Evolutionary conservation across 306 rosid species (phyloP), one percentile per base, ranked within the genome.

Genomic region (Senna tora): DNA sequence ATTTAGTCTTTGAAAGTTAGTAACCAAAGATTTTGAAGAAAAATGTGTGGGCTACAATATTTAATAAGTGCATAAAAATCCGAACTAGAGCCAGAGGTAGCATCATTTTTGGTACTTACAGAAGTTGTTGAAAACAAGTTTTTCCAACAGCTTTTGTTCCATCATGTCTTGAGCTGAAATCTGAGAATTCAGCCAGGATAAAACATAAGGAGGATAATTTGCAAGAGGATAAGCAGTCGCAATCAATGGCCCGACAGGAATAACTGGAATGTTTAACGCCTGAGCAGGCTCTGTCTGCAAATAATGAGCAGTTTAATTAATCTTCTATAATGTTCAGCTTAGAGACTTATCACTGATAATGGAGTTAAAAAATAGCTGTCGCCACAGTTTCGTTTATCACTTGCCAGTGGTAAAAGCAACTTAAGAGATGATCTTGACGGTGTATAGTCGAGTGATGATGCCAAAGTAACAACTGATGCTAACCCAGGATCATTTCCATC

Each of bases 331-430:
- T 34, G 54, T 25, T 57, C 65, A 9, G 65, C 67, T 57, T 33
- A 52, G 21, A 64, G 39, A 54, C 58, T 67, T 50, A 33, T 49
- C 72, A 43, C 43, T 41, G 67, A 39, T 50, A 32, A 10, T 25
- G 39, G 25, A 47, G 13, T 9, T 55, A 39, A 61, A 42, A 46
- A 14, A 63, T 51, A 25, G 34, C 21, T 56, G 17, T 69, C 79
- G 20, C 38, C 46, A 45, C 25, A 51, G 56, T 65, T 63, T 54
- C 38, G 45, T 54, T 62, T 54, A 70, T 85, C 76, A 86, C 90
- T 89, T 86, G 70, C 96, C 94, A 93, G 81, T n/a, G 96, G 97
- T 78, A 93, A 87, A 67, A 93, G 89, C 60, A 89, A 67, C 66
- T 85, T 89, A 74, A 86, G 90, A 45, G 98, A 87, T 33, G 98